Base-by-base conservation (phyloP, 768 basidiomycete genomes). In the Xanthoconium purpureum region DNA sequence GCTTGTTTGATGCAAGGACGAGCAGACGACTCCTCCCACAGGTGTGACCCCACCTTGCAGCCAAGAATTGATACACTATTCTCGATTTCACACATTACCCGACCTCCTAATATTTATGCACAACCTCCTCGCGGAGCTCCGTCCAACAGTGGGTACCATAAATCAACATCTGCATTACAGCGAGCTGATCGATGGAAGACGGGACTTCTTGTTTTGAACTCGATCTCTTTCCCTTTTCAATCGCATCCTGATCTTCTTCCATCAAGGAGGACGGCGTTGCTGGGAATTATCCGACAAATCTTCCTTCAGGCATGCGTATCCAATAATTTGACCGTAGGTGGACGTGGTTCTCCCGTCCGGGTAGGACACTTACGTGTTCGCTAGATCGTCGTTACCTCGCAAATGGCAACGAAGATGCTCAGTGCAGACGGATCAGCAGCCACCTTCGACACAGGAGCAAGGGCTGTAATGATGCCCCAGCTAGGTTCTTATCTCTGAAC, bases 141-240 rank as follows among this genome's bases (percentile, higher is more conserved):
- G 74, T 55, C 73, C 81, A 37, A 76, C 79, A 58, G 86, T 88
- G 58, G 52, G 72, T 54, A 59, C 54, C 55, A 48, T 53, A 60
- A 61, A 63, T 66, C 56, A 20, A 29, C 33, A 47, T 28, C 39
- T 48, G 36, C 50, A 17, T 36, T 33, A 46, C 43, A 24, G 48
- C 51, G 20, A 47, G 18, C 59, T 67, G 51, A 67, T 24, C 43
- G 40, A 55, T 55, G 35, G 47, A 57, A 62, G 88, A 76, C 77
- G 36, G 75, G 80, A 2, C 73, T 90, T 15, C 76, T 91, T 12
- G 80, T 88, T 29, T 69, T 91, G 44, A 84, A 81, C 65, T 87
- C 85, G 3, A 74, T 91, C 30, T 84, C 83, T 24, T 87, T 83
- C 63, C 82, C 83, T 3, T 85, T 91, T 57, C 87, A 89, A 66